Conservation (phyloP, 2,329 filamentous ascomycete species). For the Colletotrichum falcatum region DNA sequence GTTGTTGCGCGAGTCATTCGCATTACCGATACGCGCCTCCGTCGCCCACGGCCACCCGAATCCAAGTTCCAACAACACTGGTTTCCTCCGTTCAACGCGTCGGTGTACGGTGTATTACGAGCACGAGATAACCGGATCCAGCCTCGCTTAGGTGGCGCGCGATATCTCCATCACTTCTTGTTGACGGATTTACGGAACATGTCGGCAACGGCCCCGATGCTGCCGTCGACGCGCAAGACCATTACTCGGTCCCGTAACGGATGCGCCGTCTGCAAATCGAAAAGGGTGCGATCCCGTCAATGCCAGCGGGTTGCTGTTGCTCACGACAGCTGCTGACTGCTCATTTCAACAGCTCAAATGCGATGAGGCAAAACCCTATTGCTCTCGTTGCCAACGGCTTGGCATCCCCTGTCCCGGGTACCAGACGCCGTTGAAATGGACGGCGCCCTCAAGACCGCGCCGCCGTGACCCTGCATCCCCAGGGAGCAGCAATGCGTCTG, state of each 20-base stretch:
- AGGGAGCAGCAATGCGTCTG: neutral
- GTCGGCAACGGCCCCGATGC: neutral
- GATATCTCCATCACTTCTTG: neutral
- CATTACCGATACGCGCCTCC: neutral
- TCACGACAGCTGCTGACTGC: neutral
- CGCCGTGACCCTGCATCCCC: neutral
- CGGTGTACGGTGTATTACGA: neutral
- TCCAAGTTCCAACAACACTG: neutral
- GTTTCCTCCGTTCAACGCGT: neutral
- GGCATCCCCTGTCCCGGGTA: conserved; percentile 23
- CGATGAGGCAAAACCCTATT: conserved; percentile 22
- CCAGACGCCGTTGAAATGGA: conserved; percentile 16
- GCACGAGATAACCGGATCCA: neutral
- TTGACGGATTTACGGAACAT: too few relatives aligned
- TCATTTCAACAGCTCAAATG: conserved; percentile 12
- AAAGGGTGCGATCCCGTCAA: neutral
- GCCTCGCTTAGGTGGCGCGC: neutral
- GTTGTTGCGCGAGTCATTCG: conserved; percentile 16
- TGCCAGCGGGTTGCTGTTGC: too few relatives aligned
- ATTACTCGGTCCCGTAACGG: conserved; percentile 27
- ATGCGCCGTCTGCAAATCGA: conserved; percentile 32
- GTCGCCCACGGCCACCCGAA: neutral
- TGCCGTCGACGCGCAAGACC: conserved; percentile 10
- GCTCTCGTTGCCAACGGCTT: conserved; percentile 20
- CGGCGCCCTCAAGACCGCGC: neutral